Evolutionary conservation across 139 green algal species (phyloP).

Genomic region (Chlorella sp.): DNA sequence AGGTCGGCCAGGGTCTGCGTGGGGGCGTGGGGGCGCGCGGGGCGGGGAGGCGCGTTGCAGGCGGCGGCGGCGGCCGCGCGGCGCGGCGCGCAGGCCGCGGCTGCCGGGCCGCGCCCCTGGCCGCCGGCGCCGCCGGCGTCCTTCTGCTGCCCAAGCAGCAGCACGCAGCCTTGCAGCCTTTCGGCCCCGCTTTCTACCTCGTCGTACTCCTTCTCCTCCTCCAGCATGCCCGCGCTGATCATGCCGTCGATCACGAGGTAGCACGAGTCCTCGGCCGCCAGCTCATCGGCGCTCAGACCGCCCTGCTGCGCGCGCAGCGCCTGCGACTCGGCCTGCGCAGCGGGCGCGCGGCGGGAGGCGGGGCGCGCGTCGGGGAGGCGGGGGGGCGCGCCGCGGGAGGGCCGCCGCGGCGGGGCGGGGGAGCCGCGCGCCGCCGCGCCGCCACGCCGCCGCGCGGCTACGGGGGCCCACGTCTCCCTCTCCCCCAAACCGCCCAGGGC

Average conservation of each 20-base stretch:
- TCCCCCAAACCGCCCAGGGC: neutral
- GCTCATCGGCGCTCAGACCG: neutral
- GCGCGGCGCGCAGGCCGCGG: too few species aligned
- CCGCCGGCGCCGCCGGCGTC: too few species aligned
- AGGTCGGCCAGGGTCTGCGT: conserved; percentile 69
- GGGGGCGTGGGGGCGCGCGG: neutral
- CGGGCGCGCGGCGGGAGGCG: neutral
- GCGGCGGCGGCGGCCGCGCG: too few species aligned
- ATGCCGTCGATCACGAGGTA: conserved; percentile 60
- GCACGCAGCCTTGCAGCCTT: too few species aligned
- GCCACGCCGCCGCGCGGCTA: neutral
- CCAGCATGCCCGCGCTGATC: conserved; percentile 56
- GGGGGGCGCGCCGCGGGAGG: too few species aligned
- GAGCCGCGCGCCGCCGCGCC: neutral
- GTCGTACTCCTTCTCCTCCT: conserved; percentile 63
- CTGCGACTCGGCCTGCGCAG: conserved; percentile 6
- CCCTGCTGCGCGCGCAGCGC: neutral
- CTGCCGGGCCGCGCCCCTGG: too few species aligned
- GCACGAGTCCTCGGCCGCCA: conserved; percentile 23
- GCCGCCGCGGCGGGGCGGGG: neutral
- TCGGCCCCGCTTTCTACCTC: too few species aligned
- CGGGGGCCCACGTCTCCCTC: neutral
- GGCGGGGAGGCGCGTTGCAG: too few species aligned
- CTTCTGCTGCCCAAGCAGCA: too few species aligned
- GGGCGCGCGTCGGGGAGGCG: neutral